phyloP scores from a whole-genome alignment of 2,329 filamentous ascomycete species.

The Graphiopsis chlorocephala region DNA sequence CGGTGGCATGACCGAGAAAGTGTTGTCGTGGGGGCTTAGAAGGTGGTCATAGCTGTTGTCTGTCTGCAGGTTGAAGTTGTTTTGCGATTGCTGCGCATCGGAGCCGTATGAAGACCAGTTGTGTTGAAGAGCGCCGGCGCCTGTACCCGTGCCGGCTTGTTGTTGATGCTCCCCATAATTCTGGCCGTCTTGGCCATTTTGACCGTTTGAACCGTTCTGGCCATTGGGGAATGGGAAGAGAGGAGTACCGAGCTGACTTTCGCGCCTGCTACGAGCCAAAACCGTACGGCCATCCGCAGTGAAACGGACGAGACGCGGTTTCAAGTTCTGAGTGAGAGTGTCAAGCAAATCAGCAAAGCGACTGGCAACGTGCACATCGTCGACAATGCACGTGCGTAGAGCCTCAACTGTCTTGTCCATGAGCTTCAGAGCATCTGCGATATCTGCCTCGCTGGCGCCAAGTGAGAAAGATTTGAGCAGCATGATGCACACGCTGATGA shows the following conservation, averaged over 20 bases:
- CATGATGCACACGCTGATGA: conserved; percentile 83
- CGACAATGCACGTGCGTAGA: conserved; percentile 73
- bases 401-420: conserved; percentile 74
- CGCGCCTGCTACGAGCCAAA: conserved; percentile 18
- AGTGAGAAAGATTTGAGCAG: conserved; percentile 80
- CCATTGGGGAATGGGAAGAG: not conserved
- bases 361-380: conserved; percentile 82
- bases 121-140: conserved; percentile 20
- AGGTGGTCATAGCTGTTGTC: conserved; percentile 44
- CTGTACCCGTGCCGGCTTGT: not conserved
- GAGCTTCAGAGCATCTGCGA: conserved; percentile 69
- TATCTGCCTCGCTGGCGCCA: conserved; percentile 74
- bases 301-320: conserved; percentile 66
- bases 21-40: conserved; percentile 32
- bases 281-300: conserved; percentile 42
- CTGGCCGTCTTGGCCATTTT: conserved; percentile 2
- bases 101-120: not conserved
- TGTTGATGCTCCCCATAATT: conserved; percentile 1
- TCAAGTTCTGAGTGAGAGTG: conserved; percentile 69
- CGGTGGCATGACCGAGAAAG: conserved; percentile 49
- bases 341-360: conserved; percentile 81
- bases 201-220: not conserved
- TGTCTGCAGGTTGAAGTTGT: conserved; percentile 42
- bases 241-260: conserved; percentile 15
- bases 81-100: conserved; percentile 22